Base-by-base conservation (phyloP, 2,329 filamentous ascomycete species). In the Colletotrichum higginsianum region DNA sequence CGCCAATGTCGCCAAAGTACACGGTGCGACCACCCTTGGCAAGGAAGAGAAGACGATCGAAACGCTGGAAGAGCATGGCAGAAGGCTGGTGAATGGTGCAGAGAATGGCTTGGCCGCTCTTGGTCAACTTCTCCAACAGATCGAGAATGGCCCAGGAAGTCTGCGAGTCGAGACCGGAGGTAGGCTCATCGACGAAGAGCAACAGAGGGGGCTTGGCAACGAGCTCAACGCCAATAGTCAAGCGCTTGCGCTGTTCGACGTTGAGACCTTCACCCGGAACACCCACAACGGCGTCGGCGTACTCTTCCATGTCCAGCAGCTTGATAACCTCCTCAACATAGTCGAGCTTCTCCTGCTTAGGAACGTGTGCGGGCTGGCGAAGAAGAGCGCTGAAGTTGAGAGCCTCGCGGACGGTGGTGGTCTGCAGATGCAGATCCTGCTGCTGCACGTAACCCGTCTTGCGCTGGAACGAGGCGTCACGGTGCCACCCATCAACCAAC, bases 61-160 rank as follows among this genome's bases (percentile, higher is more conserved):
- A 98, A 70, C 94, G 92, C 80, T 98, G 94, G 86, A 98, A 98
- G 64, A 98, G 87, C 88, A 97, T 95, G 44, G 95, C 95, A 16
- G 94, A 97, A n/a, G 96, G 96, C 82, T 98, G 96, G 81, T 98
- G 96, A 73, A 98, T 98, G 0, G 96, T 98, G 84, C 95, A 98
- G n/a, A 98, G 90, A 82, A 98, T 94, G 62, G 96, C 95, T 80
- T 97, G 94, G 18, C 96, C 95, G 74, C 91, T 93, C 81, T 96
- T 93, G 77, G 94, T 94, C 44, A 98, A 87, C 82, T 97, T 98
- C 82, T 97, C 93, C 50, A 98, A 88, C 13, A 98, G 88, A 80
- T 94, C 92, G 56, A 95, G 88, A 79, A 98, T 98, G 74, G 94
- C 93, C 94, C 94, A 98, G 0, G 95, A 96, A 1, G 95, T 97